These are phyloP conservation scores for Glomus cerebriforme DNA, from an alignment of 192 early-diverging fungal species.

Conservation along the genomic window DNA sequence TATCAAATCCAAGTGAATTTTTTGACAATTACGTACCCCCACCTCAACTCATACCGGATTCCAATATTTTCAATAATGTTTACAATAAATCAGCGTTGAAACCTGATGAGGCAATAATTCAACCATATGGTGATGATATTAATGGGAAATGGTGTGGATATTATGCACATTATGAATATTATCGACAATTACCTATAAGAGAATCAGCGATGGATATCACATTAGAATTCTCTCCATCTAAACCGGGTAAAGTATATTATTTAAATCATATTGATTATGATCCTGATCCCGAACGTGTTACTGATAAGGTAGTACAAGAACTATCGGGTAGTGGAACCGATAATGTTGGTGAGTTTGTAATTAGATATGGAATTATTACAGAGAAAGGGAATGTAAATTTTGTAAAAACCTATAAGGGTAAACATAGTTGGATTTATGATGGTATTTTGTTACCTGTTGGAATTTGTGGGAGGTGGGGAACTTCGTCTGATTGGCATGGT, in stretches of 20 bases:
- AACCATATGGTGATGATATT: neutral
- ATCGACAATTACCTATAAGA: neutral
- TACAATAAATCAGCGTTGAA: neutral
- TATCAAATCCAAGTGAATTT: neutral
- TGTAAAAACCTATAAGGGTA: neutral
- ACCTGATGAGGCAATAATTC: neutral
- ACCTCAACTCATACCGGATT: neutral
- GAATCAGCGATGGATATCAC: neutral
- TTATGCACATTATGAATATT: no score
- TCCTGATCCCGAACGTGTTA: neutral
- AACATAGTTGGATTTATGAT: neutral
- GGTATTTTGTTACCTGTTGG: neutral
- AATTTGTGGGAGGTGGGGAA: neutral
- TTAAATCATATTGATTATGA: neutral
- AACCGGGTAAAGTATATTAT: neutral
- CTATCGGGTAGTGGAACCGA: neutral
- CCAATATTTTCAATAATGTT: neutral
- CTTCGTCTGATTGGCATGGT: neutral
- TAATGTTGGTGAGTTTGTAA: neutral
- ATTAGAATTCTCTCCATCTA: neutral
- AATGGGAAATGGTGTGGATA: neutral
- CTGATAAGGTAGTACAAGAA: neutral
- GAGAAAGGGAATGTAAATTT: neutral
- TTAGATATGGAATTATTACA: neutral
- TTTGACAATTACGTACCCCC: neutral